Evolutionary conservation across 2,329 filamentous ascomycete species (phyloP), one percentile per base, ranked within the genome.

Genomic region (Aspergillus tubingensis): DNA sequence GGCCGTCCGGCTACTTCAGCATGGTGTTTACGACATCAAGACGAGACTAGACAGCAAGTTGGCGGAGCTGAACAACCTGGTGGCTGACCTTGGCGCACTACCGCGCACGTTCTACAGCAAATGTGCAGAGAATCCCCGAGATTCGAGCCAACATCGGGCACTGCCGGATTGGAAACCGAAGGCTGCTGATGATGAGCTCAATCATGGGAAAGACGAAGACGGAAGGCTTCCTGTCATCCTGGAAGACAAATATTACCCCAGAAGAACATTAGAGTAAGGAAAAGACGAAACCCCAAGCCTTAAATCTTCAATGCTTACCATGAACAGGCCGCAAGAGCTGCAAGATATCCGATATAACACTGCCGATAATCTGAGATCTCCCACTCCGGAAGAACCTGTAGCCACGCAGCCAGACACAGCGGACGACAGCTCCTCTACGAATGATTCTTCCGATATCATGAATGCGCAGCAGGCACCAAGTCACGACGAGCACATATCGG

Each of bases 191-290:
- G 36, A 57, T 25, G 68, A 70, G 32, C 62, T 60, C 19, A 58
- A 54, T 51, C 23, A 62, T 7, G 67, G 53, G 4, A 19, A 63
- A 39, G 71, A 74, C 30, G 68, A 72, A 41, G 71, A 74, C 36
- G 75, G 74, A 36, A 77, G 78, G 63, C 75, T 89, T 65, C 85
- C 86, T 8, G 82, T 82, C 3, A 88, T 89, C 54, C 66, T 79
- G 2, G 86, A 89, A 71, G 82, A 83, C 68, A 87, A 86, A 70
- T 78, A 75, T 61, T 87, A 81, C 66, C 85, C 85, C 21, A 76
- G 85, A 64, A 72, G 76, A 60, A 86, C 84, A 8, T 74, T 87
- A 65, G 82, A 83, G 81, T 85, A 78, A 70, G 82, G 71, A 43
- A 36, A 23, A 23, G 21, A 17, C 8, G 11, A 8, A n/a, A 5